Percentiles rank a stretch among this genome's conserved stretches.
phyloP scores from a whole-genome alignment of 139 green algal species.

The Picochlorum sp. region DNA sequence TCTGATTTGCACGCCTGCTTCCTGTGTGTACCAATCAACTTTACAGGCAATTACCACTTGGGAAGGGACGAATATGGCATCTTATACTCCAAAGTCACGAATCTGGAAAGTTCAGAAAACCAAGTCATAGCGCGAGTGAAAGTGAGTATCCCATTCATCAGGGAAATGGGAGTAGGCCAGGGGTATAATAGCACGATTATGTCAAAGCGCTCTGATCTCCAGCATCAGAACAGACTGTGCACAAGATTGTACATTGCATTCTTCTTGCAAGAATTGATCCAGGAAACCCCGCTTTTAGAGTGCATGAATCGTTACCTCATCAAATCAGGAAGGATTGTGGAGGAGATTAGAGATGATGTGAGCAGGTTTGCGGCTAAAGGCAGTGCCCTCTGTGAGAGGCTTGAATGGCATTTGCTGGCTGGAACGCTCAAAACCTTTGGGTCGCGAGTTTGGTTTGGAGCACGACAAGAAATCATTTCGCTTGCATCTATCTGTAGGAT shows the following conservation, averaged over 20 bases:
- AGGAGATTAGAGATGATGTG: slow-evolving; percentile 22
- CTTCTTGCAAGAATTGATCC: neutral
- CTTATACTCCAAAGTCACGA: too few species aligned
- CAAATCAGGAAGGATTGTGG: slow-evolving; percentile 13
- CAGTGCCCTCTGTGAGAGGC: slow-evolving; percentile 64
- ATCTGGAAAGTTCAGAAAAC: too few species aligned
- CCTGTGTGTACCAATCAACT: slow-evolving; percentile 59
- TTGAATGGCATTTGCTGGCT: slow-evolving; percentile 63
- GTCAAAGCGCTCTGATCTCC: neutral
- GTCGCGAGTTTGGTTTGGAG: slow-evolving; percentile 1
- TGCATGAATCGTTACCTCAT: slow-evolving; percentile 9
- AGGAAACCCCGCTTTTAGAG: slow-evolving; percentile 38
- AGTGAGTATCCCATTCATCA: too few species aligned
- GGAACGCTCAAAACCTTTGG: slow-evolving; percentile 59
- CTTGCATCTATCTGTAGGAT: slow-evolving; percentile 7
- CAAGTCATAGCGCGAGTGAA: too few species aligned
- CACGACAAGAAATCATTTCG: slow-evolving; percentile 5
- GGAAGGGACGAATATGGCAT: too few species aligned
- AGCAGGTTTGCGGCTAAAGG: slow-evolving; percentile 59
- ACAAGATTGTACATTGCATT: slow-evolving; percentile 19
- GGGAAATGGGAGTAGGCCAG: too few species aligned
- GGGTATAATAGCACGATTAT: too few species aligned
- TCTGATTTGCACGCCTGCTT: slow-evolving; percentile 81
- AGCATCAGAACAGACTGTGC: slow-evolving; percentile 11
- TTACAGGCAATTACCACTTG: too few species aligned